Conservation (phyloP, 2,329 filamentous ascomycete species). For the Xylariaceae sp. region DNA sequence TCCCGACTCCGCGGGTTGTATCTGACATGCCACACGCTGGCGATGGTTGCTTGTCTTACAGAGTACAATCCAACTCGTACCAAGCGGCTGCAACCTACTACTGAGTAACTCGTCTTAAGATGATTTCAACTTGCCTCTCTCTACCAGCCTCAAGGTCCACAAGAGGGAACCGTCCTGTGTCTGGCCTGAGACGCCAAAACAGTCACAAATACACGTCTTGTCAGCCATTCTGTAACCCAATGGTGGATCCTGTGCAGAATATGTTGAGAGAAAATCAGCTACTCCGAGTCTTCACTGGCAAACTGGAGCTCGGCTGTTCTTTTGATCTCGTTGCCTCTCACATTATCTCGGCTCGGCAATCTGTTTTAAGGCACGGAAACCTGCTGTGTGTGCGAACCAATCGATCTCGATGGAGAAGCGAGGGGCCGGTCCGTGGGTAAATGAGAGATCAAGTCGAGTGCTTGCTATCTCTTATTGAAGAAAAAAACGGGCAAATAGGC, state of each 20-base stretch:
- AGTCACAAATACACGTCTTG: background rate
- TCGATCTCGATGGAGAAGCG: conserved; percentile 14
- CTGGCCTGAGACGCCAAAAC: background rate
- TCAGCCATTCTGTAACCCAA: background rate
- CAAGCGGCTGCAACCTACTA: background rate
- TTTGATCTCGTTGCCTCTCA: background rate
- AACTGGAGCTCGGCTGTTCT: background rate
- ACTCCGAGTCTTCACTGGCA: background rate
- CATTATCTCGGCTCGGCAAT: conserved; percentile 14
- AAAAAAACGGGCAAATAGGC: background rate
- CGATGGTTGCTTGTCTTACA: background rate
- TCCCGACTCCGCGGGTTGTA: background rate
- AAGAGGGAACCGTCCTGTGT: background rate
- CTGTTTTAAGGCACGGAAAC: conserved; percentile 16
- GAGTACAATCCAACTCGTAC: background rate
- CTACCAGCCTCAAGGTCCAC: background rate
- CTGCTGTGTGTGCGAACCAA: conserved; percentile 16
- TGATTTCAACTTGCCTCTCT: background rate
- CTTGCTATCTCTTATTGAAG: background rate
- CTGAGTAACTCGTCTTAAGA: no score
- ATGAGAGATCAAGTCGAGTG: background rate
- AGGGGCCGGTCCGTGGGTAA: conserved; percentile 7
- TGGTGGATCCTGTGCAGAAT: no score
- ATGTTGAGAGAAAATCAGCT: background rate
- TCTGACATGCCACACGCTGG: background rate